Evolutionary conservation across 371 early-diverging fungal genomes (phyloP), one percentile per base, ranked within the genome.

Genomic region (Dipsacomyces acuminosporus): DNA sequence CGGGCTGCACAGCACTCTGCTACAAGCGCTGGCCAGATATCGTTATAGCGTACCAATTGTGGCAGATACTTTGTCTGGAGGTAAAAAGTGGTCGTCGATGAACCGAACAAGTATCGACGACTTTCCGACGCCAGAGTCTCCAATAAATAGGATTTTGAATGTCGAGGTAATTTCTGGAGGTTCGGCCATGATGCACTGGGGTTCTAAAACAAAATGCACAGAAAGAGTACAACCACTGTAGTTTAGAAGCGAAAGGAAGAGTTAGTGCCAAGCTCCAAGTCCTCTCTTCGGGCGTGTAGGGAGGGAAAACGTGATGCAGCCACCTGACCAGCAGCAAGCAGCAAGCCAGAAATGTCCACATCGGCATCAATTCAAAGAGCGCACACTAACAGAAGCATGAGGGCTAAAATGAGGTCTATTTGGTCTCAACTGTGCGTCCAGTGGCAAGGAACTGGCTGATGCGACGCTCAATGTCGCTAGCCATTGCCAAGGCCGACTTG

Each of bases 61-160:
- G 7, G 97, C 93, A 21, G 86, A 82, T 14, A 86, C 85, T 66
- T 96, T 93, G 47, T 95, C 96, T 40, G 87, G 91, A 22, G 90
- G 87, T 61, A 93, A 67, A 78, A 96, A 99, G 41, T 88, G 84
- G 71, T 97, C 95, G 64, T 99, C 99, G n/a, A 93, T 93, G 71
- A 97, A 99, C 56, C 98, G 85, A 46, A 93, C 79, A 34, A 99
- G 82, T 30, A 99, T 72, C 24, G 91, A 93, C 33, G 96, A 95
- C 75, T 99, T 99, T 44, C 99, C 99, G 9, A 98, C 97, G 43
- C 94, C 95, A 34, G 93, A 91, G 78, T 99, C 98, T 48, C 99
- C 99, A 71, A 99, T 96, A 35, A 99, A 82, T 24, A 99, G 81
- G 40, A 98, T 79, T 67, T 99, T 99, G 72, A 99, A 90, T 4